These are phyloP conservation scores for Ophiostoma piceae DNA, from an alignment of 2,329 filamentous ascomycete species.

Conservation along the genomic window DNA sequence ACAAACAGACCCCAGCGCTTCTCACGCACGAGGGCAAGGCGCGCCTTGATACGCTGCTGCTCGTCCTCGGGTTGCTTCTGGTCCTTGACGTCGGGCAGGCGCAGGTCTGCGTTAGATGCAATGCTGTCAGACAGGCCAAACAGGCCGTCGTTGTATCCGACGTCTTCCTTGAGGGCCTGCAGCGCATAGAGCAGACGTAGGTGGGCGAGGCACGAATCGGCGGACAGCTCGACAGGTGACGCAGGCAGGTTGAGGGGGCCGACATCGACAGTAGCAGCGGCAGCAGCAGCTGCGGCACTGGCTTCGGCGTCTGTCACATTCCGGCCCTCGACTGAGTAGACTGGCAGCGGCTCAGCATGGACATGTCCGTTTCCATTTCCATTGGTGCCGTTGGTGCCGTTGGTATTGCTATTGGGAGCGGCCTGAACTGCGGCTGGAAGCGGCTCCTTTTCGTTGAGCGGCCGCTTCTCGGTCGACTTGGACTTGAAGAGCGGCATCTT, in stretches of 20 bases:
- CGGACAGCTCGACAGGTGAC: conserved; percentile 21
- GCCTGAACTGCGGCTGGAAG: not conserved
- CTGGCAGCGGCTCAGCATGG: conserved; percentile 11
- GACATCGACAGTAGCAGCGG: not conserved
- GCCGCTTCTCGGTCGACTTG: conserved; percentile 10
- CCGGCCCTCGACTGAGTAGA: conserved; percentile 11
- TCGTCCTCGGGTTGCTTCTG: conserved; percentile 19
- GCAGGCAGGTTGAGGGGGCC: not conserved
- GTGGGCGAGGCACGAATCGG: conserved; percentile 63
- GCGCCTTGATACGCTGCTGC: conserved; percentile 38
- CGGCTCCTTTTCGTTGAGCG: not conserved
- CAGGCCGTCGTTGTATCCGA: conserved; percentile 62
- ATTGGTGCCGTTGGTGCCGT: not conserved
- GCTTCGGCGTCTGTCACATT: conserved; percentile 12
- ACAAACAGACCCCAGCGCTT: conserved; percentile 71
- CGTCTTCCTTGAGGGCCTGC: conserved; percentile 59
- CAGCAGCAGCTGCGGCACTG: not conserved
- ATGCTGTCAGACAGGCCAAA: conserved; percentile 56
- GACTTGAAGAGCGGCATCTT: conserved; percentile 8
- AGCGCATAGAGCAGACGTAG: conserved; percentile 67
- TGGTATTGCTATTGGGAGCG: not conserved
- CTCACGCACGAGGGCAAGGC: conserved; percentile 55
- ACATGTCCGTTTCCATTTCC: not conserved
- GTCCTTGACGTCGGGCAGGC: conserved; percentile 15
- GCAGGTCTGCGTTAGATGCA: not conserved